Conservation (phyloP, 176 grass and related monocot genomes). For the Saccharum officinarum region DNA sequence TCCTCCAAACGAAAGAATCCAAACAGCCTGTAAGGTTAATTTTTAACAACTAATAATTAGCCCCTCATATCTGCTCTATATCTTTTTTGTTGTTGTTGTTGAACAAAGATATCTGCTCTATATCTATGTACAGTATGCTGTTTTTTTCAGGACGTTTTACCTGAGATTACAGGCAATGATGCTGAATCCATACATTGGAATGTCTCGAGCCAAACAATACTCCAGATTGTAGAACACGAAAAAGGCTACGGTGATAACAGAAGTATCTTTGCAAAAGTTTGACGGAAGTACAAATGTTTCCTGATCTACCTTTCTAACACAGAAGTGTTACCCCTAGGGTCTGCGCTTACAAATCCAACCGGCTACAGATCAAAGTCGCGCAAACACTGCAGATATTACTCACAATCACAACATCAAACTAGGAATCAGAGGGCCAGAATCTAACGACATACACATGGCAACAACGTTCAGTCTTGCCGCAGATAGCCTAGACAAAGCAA, state of each 20-base stretch:
- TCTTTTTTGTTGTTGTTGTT: too few relatives aligned
- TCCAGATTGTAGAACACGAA: not conserved
- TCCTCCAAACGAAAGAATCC: too few relatives aligned
- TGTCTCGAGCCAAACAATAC: not conserved
- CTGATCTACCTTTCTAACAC: constrained; percentile 38
- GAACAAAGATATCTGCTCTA: not conserved
- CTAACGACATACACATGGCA: not conserved
- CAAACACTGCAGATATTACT: constrained; percentile 17
- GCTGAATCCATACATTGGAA: not conserved
- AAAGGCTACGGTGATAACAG: not conserved
- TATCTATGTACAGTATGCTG: not conserved
- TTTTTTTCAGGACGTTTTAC: not conserved
- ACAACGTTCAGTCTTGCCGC: constrained; percentile 24
- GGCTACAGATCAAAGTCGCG: constrained; percentile 1
- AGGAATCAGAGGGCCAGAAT: not conserved
- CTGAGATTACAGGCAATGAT: not conserved
- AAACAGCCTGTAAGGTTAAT: too few relatives aligned
- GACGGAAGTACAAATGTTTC: constrained; percentile 9
- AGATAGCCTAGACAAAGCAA: constrained; percentile 45
- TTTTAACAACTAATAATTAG: too few relatives aligned
- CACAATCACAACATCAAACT: constrained; percentile 35
- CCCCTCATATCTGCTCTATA: not conserved
- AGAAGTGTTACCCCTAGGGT: constrained; percentile 9
- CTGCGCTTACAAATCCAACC: constrained; percentile 15
- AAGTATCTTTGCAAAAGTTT: constrained; percentile 35